Evolutionary conservation across 2,329 filamentous ascomycete species (phyloP).

Genomic region (Fusarium haematococcum): DNA sequence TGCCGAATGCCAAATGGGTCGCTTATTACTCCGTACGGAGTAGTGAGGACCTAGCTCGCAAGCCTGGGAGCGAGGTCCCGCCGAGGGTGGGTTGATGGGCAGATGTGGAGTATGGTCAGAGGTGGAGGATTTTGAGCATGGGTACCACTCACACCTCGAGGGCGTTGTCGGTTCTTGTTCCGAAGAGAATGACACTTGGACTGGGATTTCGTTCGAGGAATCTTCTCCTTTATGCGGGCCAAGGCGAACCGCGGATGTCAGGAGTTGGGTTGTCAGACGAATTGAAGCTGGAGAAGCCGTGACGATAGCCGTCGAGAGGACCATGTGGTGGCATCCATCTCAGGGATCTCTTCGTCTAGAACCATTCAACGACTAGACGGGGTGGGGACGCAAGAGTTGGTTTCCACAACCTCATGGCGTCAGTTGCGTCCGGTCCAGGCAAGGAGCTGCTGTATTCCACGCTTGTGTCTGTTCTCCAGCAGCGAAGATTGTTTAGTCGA

Average conservation of each 20-base stretch:
- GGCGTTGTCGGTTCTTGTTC: slow-evolving; percentile 36
- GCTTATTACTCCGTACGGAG: slow-evolving; percentile 43
- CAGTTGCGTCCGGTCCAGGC: slow-evolving; percentile 25
- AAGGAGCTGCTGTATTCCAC: slow-evolving; percentile 29
- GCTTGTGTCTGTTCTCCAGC: slow-evolving; percentile 1
- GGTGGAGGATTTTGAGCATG: slow-evolving; percentile 42
- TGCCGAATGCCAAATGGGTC: slow-evolving; percentile 44
- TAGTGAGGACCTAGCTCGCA: slow-evolving; percentile 39
- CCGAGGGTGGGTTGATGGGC: slow-evolving; percentile 46
- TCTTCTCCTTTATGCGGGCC: slow-evolving; percentile 23
- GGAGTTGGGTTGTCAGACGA: background rate
- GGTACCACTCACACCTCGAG: slow-evolving; percentile 30
- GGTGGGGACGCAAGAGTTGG: slow-evolving; percentile 1
- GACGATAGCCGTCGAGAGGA: background rate
- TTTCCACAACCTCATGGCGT: slow-evolving; percentile 15
- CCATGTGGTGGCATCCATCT: slow-evolving; percentile 32
- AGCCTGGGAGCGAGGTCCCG: slow-evolving; percentile 45
- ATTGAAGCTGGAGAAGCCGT: slow-evolving; percentile 15
- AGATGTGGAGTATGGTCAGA: slow-evolving; percentile 46
- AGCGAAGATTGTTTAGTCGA: slow-evolving; percentile 4
- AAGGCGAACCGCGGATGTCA: slow-evolving; percentile 9
- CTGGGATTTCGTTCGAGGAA: slow-evolving; percentile 30
- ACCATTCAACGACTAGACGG: slow-evolving; percentile 13
- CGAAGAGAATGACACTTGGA: slow-evolving; percentile 26
- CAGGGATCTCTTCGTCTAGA: slow-evolving; percentile 29